Evolutionary conservation across 768 basidiomycete species (phyloP).

Genomic region (Leccinum boreale): DNA sequence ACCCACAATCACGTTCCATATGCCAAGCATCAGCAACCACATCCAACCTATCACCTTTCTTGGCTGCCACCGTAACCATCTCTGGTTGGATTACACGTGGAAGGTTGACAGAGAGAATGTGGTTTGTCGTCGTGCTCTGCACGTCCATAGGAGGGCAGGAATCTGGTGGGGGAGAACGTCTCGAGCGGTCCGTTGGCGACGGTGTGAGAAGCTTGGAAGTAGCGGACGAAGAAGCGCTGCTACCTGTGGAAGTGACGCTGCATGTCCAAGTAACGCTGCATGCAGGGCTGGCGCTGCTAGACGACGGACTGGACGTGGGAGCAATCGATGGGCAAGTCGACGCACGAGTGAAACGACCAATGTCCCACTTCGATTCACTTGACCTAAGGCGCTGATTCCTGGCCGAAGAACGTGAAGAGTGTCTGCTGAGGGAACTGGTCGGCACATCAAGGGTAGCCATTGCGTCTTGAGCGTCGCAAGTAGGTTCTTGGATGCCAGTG

Average conservation of each 20-base stretch:
- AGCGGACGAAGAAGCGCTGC: constrained; percentile 13
- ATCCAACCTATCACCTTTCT: constrained; percentile 53
- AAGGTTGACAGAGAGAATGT: constrained; percentile 48
- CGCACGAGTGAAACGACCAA: constrained; percentile 27
- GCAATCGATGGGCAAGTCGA: constrained; percentile 28
- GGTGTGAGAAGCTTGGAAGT: constrained; percentile 17
- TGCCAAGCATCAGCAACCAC: constrained; percentile 65
- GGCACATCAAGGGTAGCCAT: constrained; percentile 28
- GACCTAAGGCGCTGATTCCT: constrained; percentile 24
- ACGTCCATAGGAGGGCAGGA: constrained; percentile 45
- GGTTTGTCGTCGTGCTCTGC: constrained; percentile 36
- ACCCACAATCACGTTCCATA: constrained; percentile 57
- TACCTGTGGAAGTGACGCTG: constrained; percentile 13
- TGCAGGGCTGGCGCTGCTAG: constrained; percentile 23
- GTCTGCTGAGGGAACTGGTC: constrained; percentile 24
- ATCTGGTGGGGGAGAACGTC: constrained; percentile 32
- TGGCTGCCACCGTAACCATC: constrained; percentile 63
- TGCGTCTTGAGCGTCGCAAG: constrained; percentile 13
- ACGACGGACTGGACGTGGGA: constrained; percentile 20
- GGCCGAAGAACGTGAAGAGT: constrained; percentile 29
- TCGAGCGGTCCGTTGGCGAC: constrained; percentile 30
- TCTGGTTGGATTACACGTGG: constrained; percentile 49
- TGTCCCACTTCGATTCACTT: constrained; percentile 28
- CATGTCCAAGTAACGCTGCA: constrained; percentile 26
- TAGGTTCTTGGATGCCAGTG: constrained; percentile 12